Evolutionary conservation across 495 filamentous ascomycete genomes (phyloP).

Genomic region (Chaetomidium leptoderma): DNA sequence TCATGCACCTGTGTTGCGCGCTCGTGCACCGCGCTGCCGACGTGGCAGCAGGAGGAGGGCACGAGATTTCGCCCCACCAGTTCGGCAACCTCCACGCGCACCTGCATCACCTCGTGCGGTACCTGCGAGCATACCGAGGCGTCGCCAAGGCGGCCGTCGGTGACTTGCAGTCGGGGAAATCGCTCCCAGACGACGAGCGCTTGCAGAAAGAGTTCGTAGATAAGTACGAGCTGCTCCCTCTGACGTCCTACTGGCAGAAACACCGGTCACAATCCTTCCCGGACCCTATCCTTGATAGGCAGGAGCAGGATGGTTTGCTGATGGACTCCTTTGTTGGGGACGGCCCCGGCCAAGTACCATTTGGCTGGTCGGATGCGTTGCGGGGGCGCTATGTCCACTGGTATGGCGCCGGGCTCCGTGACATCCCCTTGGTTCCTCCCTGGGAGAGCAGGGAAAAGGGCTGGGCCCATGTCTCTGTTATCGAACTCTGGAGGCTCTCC

Average conservation of each 20-base stretch:
- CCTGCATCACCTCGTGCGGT: conserved; percentile 10
- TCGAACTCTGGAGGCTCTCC: neutral
- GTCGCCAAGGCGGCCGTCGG: conserved; percentile 3
- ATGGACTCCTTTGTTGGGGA: neutral
- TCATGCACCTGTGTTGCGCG: neutral
- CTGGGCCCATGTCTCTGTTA: neutral
- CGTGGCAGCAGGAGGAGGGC: neutral
- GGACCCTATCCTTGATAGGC: neutral
- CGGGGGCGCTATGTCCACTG: neutral
- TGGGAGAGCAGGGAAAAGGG: neutral
- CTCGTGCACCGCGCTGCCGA: neutral
- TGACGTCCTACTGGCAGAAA: neutral
- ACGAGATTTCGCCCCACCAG: conserved; percentile 3
- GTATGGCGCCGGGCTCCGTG: neutral
- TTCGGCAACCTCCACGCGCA: conserved; percentile 8
- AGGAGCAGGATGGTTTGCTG: neutral
- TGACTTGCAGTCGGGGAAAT: neutral
- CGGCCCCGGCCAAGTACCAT: neutral
- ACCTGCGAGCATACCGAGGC: conserved; percentile 3
- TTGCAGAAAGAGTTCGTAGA: neutral
- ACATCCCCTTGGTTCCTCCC: neutral
- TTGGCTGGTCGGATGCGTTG: conserved; percentile 12
- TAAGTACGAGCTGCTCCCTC: conserved; percentile 5
- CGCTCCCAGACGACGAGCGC: neutral
- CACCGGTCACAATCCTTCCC: neutral